Evolutionary conservation across 2,329 filamentous ascomycete species (phyloP).

Genomic region (Colletotrichum karsti): DNA sequence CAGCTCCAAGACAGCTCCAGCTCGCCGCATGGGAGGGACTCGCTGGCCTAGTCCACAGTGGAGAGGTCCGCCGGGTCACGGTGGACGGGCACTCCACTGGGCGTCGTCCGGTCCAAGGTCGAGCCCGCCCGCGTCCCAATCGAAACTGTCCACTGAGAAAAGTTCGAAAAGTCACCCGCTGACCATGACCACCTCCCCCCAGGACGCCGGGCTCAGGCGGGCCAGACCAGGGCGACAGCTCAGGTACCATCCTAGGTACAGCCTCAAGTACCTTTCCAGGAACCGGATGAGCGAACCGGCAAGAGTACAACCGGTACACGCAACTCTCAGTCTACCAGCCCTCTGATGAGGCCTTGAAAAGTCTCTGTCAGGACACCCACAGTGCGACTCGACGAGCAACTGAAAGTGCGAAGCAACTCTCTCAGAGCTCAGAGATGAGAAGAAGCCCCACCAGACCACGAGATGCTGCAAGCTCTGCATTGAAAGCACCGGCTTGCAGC

Average conservation of each 20-base stretch:
- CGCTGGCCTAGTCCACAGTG: conserved; percentile 7
- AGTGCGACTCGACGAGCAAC: conserved; percentile 16
- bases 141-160: conserved; percentile 30
- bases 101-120: conserved; percentile 20
- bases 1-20: not conserved
- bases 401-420: not conserved
- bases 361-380: conserved; percentile 1
- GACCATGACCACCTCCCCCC: conserved; percentile 21
- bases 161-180: conserved; percentile 30
- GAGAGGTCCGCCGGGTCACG: conserved; percentile 1
- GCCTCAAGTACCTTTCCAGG: conserved; percentile 20
- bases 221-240: conserved; percentile 8
- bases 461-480: conserved; percentile 27
- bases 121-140: conserved; percentile 26
- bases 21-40: not conserved
- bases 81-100: conserved; percentile 17
- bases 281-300: conserved; percentile 26
- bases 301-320: conserved; percentile 6
- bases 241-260: conserved; percentile 13
- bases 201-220: conserved; percentile 23
- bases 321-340: not conserved
- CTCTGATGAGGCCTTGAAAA: not conserved
- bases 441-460: conserved; percentile 23
- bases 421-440: not conserved
- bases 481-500: conserved; percentile 21